Conservation (phyloP, 2,329 filamentous ascomycete genomes). For the Xylariaceae sp. region DNA sequence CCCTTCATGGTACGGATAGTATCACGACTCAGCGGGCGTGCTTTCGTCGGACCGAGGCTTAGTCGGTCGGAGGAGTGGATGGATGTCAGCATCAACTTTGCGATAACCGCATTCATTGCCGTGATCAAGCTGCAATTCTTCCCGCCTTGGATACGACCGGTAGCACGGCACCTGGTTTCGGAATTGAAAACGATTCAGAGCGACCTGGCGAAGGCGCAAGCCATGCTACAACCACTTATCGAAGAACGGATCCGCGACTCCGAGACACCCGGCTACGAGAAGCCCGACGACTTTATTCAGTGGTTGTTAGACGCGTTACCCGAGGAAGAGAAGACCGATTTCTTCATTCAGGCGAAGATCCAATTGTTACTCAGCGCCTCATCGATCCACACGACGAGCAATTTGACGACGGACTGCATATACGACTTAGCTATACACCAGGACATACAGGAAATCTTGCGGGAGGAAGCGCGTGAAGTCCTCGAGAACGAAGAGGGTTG, state of each 20-base stretch:
- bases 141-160: constrained; percentile 44
- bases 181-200: constrained; percentile 41
- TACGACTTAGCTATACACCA: constrained; percentile 48
- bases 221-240: constrained; percentile 41
- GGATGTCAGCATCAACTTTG: constrained; percentile 46
- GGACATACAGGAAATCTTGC: constrained; percentile 44
- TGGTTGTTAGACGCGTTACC: constrained; percentile 39
- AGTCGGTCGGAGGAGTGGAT: constrained; percentile 52
- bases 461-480: constrained; percentile 43
- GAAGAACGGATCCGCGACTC: constrained; percentile 40
- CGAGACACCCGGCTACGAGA: constrained; percentile 33
- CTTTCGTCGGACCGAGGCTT: constrained; percentile 47
- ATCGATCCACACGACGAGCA: constrained; percentile 48
- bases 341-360: constrained; percentile 35
- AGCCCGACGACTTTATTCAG: constrained; percentile 43
- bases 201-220: constrained; percentile 38
- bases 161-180: constrained; percentile 41
- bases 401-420: constrained; percentile 43
- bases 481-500: constrained; percentile 32
- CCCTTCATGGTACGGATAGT: constrained; percentile 48
- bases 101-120: constrained; percentile 43
- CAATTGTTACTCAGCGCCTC: constrained; percentile 43
- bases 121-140: constrained; percentile 48
- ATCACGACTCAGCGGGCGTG: constrained; percentile 48
- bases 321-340: constrained; percentile 31